Percentiles rank a stretch among this genome's conserved stretches.
phyloP scores from a whole-genome alignment of 2,329 filamentous ascomycete genomes.

The Clonostachys rhizophaga region DNA sequence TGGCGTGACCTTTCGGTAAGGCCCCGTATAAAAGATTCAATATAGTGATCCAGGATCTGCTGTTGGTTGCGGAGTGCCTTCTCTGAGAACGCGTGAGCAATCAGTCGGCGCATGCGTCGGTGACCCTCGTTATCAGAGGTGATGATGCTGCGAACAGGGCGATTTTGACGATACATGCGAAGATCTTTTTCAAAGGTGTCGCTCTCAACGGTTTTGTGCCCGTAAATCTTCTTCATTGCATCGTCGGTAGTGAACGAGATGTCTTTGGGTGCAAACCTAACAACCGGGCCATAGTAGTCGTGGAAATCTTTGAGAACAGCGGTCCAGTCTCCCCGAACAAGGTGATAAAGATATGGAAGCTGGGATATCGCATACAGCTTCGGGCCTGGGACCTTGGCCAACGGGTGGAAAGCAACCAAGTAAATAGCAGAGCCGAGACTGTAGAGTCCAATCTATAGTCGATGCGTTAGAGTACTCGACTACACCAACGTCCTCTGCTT shows the following conservation, averaged over 20 bases:
- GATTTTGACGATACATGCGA: too few relatives aligned
- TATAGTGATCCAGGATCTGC: too few relatives aligned
- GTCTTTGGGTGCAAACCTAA: constrained; percentile 27
- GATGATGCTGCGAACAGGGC: too few relatives aligned
- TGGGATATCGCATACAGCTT: neutral
- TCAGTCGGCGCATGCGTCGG: neutral
- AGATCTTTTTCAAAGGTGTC: too few relatives aligned
- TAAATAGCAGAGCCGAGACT: neutral
- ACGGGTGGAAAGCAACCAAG: neutral
- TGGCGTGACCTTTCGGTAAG: too few relatives aligned
- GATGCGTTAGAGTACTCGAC: too few relatives aligned
- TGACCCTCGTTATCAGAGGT: neutral
- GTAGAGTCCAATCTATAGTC: too few relatives aligned
- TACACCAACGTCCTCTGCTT: too few relatives aligned
- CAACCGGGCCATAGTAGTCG: constrained; percentile 16
- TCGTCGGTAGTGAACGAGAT: constrained; percentile 24
- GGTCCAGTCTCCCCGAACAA: neutral
- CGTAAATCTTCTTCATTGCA: constrained; percentile 32
- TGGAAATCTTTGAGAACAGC: constrained; percentile 2
- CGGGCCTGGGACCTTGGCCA: neutral
- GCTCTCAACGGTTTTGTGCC: constrained; percentile 2
- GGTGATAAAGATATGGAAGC: neutral
- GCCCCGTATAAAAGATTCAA: too few relatives aligned
- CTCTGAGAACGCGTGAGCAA: neutral
- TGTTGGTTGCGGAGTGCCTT: neutral